Conservation (phyloP, 2,329 filamentous ascomycete genomes). For the Eutypella sp. region DNA sequence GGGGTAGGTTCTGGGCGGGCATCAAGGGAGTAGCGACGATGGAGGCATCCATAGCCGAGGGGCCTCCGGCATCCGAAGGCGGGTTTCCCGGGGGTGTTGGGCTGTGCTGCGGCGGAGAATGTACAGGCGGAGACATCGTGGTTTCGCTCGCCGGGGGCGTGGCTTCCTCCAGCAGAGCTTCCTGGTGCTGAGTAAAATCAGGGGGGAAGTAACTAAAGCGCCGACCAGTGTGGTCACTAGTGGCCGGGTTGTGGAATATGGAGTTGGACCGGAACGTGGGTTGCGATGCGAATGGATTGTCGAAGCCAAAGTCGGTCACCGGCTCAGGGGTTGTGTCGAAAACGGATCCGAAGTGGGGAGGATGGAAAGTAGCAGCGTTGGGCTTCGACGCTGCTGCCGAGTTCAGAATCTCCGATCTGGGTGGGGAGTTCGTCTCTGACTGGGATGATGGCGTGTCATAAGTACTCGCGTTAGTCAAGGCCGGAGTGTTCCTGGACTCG, state of each 20-base stretch:
- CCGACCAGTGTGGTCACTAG: conserved; percentile 48
- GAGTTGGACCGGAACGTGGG: conserved; percentile 61
- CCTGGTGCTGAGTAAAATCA: conserved; percentile 37
- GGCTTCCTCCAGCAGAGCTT: conserved; percentile 26
- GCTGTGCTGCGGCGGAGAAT: conserved; percentile 21
- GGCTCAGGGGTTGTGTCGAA: conserved; percentile 53
- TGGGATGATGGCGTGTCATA: conserved; percentile 44
- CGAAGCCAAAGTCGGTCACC: conserved; percentile 42
- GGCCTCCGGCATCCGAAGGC: conserved; percentile 14
- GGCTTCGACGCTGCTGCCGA: conserved; percentile 28
- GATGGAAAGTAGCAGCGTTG: conserved; percentile 36
- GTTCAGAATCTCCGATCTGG: conserved; percentile 35
- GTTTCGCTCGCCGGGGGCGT: conserved; percentile 25
- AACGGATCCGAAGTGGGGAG: conserved; percentile 54
- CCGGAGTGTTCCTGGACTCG: conserved; percentile 50
- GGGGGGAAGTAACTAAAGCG: conserved; percentile 62
- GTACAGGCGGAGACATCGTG: conserved; percentile 23
- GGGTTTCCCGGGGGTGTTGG: conserved; percentile 25
- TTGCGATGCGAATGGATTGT: conserved; percentile 38
- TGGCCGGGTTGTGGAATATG: conserved; percentile 57
- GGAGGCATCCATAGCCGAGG: conserved; percentile 21
- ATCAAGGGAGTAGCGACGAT: conserved; percentile 19
- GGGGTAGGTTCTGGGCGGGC: conserved; percentile 15
- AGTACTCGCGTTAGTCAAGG: conserved; percentile 26
- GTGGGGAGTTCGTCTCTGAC: conserved; percentile 43